phyloP scores from a whole-genome alignment of 257 asterid genomes.

The Gentiana dahurica region DNA sequence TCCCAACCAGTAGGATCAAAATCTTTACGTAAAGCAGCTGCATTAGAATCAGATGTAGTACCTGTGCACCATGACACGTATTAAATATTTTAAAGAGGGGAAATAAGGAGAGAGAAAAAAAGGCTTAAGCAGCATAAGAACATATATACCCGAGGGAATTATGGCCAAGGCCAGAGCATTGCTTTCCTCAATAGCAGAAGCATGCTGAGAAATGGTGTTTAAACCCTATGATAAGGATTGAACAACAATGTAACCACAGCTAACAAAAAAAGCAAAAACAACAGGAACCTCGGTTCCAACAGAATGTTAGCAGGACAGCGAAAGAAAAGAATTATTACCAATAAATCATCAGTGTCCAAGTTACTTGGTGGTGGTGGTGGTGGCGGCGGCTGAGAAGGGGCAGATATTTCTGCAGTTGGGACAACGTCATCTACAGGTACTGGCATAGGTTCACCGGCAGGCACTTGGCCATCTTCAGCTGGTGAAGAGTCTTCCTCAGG shows the following conservation, averaged over 20 bases:
- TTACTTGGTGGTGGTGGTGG: slow-evolving; percentile 17
- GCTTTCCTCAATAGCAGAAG: slow-evolving; percentile 72
- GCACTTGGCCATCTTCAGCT: slow-evolving; percentile 45
- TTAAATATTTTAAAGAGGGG: not conserved
- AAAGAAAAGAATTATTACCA: slow-evolving; percentile 32
- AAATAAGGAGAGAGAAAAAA: too few relatives aligned
- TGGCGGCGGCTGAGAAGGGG: slow-evolving; percentile 32
- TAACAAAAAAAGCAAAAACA: slow-evolving; percentile 10
- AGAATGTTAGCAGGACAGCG: slow-evolving; percentile 4
- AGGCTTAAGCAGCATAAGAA: not conserved
- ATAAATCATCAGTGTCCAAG: slow-evolving; percentile 66
- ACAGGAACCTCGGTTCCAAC: not conserved
- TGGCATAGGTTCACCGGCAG: slow-evolving; percentile 36
- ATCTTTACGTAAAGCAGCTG: slow-evolving; percentile 33
- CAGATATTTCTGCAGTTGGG: slow-evolving; percentile 34
- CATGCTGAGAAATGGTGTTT: slow-evolving; percentile 38
- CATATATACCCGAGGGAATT: slow-evolving; percentile 69
- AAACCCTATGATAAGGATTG: slow-evolving; percentile 52
- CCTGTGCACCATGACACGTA: slow-evolving; percentile 27
- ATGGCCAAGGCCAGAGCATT: slow-evolving; percentile 91
- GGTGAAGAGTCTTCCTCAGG: slow-evolving; percentile 64
- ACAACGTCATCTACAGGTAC: slow-evolving; percentile 38
- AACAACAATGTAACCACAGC: not conserved
- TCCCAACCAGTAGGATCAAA: slow-evolving; percentile 95
- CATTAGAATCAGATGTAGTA: slow-evolving; percentile 36